Evolutionary conservation across 1,284 basidiomycete genomes (phyloP), one percentile per base, ranked within the genome.

Genomic region (Malassezia sympodialis): DNA sequence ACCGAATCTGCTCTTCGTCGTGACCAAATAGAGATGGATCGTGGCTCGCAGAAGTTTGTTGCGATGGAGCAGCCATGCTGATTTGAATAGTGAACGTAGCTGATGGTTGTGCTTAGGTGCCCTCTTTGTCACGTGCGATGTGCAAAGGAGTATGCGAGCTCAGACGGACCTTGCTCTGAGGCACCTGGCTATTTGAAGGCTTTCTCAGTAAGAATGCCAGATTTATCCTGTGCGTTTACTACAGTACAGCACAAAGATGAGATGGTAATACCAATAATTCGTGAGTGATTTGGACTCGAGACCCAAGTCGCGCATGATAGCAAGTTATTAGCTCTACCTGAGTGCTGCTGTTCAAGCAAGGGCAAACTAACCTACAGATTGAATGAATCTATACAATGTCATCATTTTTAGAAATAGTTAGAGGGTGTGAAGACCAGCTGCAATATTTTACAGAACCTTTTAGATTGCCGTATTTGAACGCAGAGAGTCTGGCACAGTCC

Each of bases 1-100:
- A 80, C 58, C 86, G 82, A 43, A 80, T 78, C 68, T 78, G 77
- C 60, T 76, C 76, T 56, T 75, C 65, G 53, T 78, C 77, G 57
- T 77, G 65, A 11, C 72, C 72, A 17, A 51, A 56, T 2, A 74
- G 65, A 11, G 61, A 53, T 15, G 59, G 57, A 49, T 66, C 64
- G 21, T 31, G 6, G 30, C 30, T 28, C 17, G 10, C 30, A 10
- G 27, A 19, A 27, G 28, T 19, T n/a, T 23, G 12, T 24, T 32
- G 24, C 5, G 26, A 21, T 19, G 23, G 31, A 28, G 43, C 31
- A 27, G 43, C 21, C 28, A 31, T 35, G 14, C 21, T 48, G 35
- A 31, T 27, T 37, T 17, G 48, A 19, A 30, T 28, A 28, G 15
- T 30, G 24, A 39, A 41, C 15, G 37, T 3, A 1, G 19, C 19